Conservation (phyloP, 768 basidiomycete genomes). For the Boletus fagicola region DNA sequence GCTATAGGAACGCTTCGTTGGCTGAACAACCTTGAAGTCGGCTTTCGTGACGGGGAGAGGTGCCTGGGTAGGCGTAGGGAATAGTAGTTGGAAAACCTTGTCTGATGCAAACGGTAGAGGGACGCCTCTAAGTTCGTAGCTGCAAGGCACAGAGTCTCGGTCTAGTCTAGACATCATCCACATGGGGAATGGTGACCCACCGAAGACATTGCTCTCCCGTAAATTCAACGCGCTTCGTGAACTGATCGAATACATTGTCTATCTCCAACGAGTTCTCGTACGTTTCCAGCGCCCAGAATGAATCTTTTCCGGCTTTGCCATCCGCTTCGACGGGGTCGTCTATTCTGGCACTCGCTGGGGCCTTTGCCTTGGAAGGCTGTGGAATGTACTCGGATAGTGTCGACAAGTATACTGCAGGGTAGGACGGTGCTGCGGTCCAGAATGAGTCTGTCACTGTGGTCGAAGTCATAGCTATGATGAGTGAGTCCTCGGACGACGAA, state of each 20-base stretch:
- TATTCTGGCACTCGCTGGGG: conserved; percentile 37
- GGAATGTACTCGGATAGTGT: conserved; percentile 73
- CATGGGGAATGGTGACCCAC: conserved; percentile 38
- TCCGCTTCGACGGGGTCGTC: conserved; percentile 44
- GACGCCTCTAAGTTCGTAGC: conserved; percentile 83
- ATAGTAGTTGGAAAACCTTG: conserved; percentile 66
- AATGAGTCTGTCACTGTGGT: conserved; percentile 55
- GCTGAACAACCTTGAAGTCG: conserved; percentile 51
- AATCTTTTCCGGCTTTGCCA: conserved; percentile 45
- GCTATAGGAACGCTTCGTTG: conserved; percentile 52
- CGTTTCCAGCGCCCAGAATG: conserved; percentile 63
- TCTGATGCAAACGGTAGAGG: conserved; percentile 89
- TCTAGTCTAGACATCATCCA: not conserved
- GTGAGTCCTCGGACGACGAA: conserved; percentile 44
- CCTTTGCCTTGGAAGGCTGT: conserved; percentile 48
- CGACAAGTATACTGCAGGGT: conserved; percentile 70
- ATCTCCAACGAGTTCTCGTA: conserved; percentile 80
- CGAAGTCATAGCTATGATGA: conserved; percentile 58
- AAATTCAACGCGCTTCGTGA: conserved; percentile 65
- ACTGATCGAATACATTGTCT: conserved; percentile 85
- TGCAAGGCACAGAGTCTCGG: conserved; percentile 29
- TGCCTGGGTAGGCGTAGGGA: conserved; percentile 50
- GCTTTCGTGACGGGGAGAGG: conserved; percentile 58
- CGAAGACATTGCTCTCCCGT: conserved; percentile 85
- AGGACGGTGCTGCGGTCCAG: conserved; percentile 67